A percentile compares a stretch with the other conserved stretches of the same genome.
Evolutionary conservation across 176 grass and related monocot species (phyloP).

Genomic region (Avena sativa): DNA sequence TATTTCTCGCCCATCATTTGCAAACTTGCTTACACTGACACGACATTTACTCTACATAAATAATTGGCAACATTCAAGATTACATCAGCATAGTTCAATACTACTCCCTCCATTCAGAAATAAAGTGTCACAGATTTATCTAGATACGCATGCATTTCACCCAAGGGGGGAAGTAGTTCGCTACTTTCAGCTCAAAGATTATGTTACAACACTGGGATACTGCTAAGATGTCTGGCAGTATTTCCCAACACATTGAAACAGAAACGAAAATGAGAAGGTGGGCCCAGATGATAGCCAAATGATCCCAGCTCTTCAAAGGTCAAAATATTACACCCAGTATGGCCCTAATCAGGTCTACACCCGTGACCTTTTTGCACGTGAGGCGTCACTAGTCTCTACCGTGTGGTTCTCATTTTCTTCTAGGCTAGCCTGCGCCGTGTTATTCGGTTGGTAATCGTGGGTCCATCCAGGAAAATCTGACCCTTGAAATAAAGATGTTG

Average conservation of each 20-base stretch:
- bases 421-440: constrained; percentile 29
- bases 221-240: constrained; percentile 5
- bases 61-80: constrained; percentile 17
- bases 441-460: constrained; percentile 43
- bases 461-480: constrained; percentile 94
- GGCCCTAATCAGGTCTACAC: constrained; percentile 41
- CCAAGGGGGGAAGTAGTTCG: too few relatives aligned
- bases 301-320: background rate
- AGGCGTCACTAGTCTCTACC: constrained; percentile 28
- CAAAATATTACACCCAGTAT: constrained; percentile 27
- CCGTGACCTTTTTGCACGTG: constrained; percentile 52
- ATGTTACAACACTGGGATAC: constrained; percentile 13
- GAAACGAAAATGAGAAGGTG: background rate
- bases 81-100: constrained; percentile 16
- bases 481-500: constrained; percentile 65
- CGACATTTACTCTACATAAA: background rate
- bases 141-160: too few relatives aligned
- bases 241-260: background rate
- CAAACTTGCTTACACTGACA: constrained; percentile 17
- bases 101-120: too few relatives aligned
- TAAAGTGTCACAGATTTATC: too few relatives aligned
- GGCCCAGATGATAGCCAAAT: constrained; percentile 6
- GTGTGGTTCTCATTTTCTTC: constrained; percentile 25
- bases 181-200: constrained; percentile 28
- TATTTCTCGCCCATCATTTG: background rate